Evolutionary conservation across 192 early-diverging fungal genomes (phyloP).

Genomic region (Backusella morwellensis): DNA sequence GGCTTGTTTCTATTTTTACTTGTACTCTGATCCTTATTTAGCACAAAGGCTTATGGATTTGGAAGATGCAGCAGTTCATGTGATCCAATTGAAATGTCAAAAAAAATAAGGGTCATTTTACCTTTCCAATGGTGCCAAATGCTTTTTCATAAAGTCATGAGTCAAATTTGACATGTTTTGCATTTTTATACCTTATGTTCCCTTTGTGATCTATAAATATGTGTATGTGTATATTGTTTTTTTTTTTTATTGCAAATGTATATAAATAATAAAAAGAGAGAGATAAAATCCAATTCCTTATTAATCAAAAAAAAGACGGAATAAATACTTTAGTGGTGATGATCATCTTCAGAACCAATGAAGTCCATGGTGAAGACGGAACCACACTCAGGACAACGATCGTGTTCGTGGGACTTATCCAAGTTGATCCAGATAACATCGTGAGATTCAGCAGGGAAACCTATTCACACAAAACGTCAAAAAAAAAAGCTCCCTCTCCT

Average conservation of each 20-base stretch:
- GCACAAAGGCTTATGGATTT: no score
- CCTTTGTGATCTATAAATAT: neutral
- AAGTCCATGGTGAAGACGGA: slow-evolving; percentile 67
- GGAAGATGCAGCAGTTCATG: neutral
- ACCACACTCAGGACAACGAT: slow-evolving; percentile 97
- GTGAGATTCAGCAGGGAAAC: slow-evolving; percentile 92
- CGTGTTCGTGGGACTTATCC: slow-evolving; percentile 69
- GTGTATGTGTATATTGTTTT: neutral
- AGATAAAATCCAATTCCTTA: neutral
- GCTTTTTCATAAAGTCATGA: neutral
- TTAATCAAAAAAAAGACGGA: neutral
- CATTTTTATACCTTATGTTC: neutral
- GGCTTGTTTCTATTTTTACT: neutral
- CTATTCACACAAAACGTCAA: slow-evolving; percentile 40
- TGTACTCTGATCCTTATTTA: neutral
- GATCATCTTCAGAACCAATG: slow-evolving; percentile 31
- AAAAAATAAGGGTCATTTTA: no score
- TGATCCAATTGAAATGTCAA: neutral
- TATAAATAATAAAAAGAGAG: slow-evolving; percentile 18
- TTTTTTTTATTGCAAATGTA: neutral
- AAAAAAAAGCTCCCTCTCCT: neutral
- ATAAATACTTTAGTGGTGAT: slow-evolving; percentile 33
- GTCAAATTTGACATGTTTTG: neutral
- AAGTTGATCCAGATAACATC: slow-evolving; percentile 90
- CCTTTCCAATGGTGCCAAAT: no score